These are phyloP conservation scores for Apiospora marii DNA, from an alignment of 2,329 filamentous ascomycete genomes.

Conservation along the genomic window DNA sequence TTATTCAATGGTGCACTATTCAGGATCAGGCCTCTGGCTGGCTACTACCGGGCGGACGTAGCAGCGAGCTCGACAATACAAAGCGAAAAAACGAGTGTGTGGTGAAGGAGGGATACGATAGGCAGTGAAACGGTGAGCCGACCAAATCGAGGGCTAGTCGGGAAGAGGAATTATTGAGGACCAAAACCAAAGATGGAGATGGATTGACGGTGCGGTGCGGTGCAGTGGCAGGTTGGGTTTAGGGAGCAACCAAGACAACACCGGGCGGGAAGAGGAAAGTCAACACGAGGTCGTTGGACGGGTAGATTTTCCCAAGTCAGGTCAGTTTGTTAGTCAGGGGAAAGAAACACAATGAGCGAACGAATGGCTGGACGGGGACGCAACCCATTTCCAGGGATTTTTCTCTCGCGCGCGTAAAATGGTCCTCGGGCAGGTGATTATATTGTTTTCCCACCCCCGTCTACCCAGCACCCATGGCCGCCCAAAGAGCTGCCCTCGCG, in stretches of 20 bases:
- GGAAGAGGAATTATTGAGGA: conserved; percentile 15
- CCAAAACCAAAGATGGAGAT: conserved; percentile 14
- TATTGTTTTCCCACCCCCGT: conserved; percentile 12
- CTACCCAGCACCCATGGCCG: not conserved
- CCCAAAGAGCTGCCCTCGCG: not conserved
- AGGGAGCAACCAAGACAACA: conserved; percentile 18
- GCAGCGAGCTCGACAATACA: not conserved
- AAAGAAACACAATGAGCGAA: conserved; percentile 19
- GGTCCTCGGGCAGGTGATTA: conserved; percentile 20
- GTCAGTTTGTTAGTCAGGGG: conserved; percentile 10
- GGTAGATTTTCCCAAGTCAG: not conserved
- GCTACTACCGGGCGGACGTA: not conserved
- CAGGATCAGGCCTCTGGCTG: not conserved
- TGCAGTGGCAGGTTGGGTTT: conserved; percentile 12
- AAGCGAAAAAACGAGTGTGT: conserved; percentile 17
- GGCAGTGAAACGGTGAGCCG: conserved; percentile 24
- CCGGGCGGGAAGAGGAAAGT: not conserved
- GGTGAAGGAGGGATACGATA: conserved; percentile 8
- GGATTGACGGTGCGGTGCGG: conserved; percentile 11
- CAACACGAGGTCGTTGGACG: conserved; percentile 9
- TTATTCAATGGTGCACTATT: conserved; percentile 11
- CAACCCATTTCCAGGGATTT: conserved; percentile 21
- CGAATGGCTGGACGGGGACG: conserved; percentile 21
- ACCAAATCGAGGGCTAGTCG: conserved; percentile 25
- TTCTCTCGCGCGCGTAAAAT: conserved; percentile 23